phyloP scores from a whole-genome alignment of 2,329 filamentous ascomycete genomes.

The Fusarium metavorans region DNA sequence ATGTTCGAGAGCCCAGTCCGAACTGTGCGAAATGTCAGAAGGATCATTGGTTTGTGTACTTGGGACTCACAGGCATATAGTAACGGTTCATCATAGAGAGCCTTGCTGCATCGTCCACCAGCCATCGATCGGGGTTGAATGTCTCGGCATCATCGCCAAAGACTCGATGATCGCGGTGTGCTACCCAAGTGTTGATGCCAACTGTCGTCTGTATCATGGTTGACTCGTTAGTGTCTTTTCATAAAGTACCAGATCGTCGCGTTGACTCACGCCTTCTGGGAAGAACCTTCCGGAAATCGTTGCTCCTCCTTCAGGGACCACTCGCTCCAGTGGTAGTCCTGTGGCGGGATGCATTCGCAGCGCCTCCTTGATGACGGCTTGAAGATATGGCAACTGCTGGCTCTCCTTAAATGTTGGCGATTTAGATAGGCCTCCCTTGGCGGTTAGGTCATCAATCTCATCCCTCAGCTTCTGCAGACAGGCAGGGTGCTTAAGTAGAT shows the following conservation, averaged over 20 bases:
- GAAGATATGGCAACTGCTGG: constrained; percentile 35
- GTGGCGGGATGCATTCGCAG: constrained; percentile 39
- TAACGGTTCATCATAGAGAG: constrained; percentile 38
- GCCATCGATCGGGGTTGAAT: constrained; percentile 36
- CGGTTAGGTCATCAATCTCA: constrained; percentile 13
- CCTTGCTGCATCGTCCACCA: neutral
- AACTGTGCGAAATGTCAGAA: constrained; percentile 30
- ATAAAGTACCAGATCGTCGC: too few relatives aligned
- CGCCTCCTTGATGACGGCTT: constrained; percentile 38
- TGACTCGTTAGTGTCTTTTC: neutral
- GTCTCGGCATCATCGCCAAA: constrained; percentile 33
- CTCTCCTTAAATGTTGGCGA: constrained; percentile 32
- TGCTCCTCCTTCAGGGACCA: constrained; percentile 33
- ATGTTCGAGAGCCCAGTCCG: constrained; percentile 38
- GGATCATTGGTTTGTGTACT: fast-evolving
- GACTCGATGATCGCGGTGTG: constrained; percentile 26
- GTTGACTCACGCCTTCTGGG: constrained; percentile 27
- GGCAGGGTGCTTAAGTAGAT: constrained; percentile 21
- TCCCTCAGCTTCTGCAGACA: constrained; percentile 13
- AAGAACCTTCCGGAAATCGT: constrained; percentile 32
- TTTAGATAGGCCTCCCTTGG: constrained; percentile 8
- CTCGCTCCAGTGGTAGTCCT: constrained; percentile 29
- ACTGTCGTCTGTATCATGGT: constrained; percentile 20
- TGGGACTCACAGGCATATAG: constrained; percentile 33
- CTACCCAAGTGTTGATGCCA: constrained; percentile 41